These are phyloP conservation scores for Populus pruinosa DNA, from an alignment of 345 rosid species.

Conservation along the genomic window DNA sequence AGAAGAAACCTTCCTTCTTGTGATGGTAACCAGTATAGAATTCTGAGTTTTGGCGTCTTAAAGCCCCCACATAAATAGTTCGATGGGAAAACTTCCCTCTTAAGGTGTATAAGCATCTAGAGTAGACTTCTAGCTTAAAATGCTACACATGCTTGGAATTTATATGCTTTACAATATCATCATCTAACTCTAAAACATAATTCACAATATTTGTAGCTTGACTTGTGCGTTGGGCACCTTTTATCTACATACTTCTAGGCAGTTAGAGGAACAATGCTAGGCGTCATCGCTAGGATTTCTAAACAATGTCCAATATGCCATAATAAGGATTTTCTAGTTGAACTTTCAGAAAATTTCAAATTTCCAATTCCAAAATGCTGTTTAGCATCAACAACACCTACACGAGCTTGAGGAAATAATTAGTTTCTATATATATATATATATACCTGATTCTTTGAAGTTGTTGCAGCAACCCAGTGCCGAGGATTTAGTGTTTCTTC, in stretches of 20 bases:
- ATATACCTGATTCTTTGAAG: conserved; percentile 46
- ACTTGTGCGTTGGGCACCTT: background rate
- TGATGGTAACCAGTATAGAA: background rate
- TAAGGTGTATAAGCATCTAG: background rate
- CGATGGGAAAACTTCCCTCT: background rate
- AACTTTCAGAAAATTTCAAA: background rate
- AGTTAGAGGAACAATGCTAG: background rate
- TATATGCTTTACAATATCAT: background rate
- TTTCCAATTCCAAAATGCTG: background rate
- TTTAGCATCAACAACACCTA: background rate
- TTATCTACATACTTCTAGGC: background rate
- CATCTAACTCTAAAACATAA: background rate
- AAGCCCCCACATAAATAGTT: background rate
- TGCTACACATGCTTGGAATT: background rate
- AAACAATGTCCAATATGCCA: background rate
- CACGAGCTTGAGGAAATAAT: background rate
- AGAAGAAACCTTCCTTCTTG: background rate
- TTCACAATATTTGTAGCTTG: background rate
- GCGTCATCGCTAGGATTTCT: background rate
- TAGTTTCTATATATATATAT: too few species aligned
- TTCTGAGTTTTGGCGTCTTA: background rate
- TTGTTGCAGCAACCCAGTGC: conserved; percentile 40
- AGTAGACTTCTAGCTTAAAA: background rate
- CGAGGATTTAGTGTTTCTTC: conserved; percentile 26
- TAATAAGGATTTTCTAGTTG: background rate